A percentile compares a stretch with the other conserved stretches of the same genome.
phyloP scores from a whole-genome alignment of 1,284 basidiomycete genomes.

The Malassezia brasiliensis region DNA sequence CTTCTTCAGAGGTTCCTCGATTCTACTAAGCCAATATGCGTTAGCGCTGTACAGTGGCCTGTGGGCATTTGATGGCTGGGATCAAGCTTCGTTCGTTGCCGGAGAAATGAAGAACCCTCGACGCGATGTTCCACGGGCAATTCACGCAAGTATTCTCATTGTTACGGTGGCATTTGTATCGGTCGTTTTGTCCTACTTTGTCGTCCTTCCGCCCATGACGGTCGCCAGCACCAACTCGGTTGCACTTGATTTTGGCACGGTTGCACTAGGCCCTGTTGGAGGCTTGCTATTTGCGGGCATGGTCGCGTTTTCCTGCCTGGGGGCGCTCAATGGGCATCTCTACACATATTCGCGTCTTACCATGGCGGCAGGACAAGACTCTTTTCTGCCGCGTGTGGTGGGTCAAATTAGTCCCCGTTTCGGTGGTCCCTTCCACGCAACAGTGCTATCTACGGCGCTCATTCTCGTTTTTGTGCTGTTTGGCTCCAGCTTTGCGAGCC shows the following conservation, averaged over 20 bases:
- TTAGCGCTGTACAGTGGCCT: constrained; percentile 87
- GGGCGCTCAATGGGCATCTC: constrained; percentile 32
- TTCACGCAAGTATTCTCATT: constrained; percentile 74
- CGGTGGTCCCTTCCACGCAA: constrained; percentile 28
- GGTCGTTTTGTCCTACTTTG: constrained; percentile 82
- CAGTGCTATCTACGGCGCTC: constrained; percentile 48
- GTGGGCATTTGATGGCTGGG: constrained; percentile 94
- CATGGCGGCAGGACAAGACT: constrained; percentile 76
- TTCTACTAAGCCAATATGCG: constrained; percentile 72
- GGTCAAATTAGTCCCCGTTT: constrained; percentile 22
- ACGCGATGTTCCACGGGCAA: constrained; percentile 78
- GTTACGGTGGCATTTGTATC: constrained; percentile 70
- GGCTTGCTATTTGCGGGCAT: constrained; percentile 75
- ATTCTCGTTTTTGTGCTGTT: constrained; percentile 51
- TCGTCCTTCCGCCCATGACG: constrained; percentile 68
- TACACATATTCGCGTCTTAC: constrained; percentile 61
- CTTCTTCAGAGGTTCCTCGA: constrained; percentile 66
- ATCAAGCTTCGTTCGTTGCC: constrained; percentile 66
- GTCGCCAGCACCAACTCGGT: constrained; percentile 65
- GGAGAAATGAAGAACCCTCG: constrained; percentile 63
- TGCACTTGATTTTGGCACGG: constrained; percentile 77
- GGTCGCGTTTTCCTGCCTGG: constrained; percentile 74
- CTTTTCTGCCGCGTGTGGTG: constrained; percentile 57
- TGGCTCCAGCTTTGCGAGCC: constrained; percentile 50
- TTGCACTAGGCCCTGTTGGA: constrained; percentile 72